Base-by-base conservation (phyloP, 2,329 filamentous ascomycete species). In the Colletotrichum sp. region DNA sequence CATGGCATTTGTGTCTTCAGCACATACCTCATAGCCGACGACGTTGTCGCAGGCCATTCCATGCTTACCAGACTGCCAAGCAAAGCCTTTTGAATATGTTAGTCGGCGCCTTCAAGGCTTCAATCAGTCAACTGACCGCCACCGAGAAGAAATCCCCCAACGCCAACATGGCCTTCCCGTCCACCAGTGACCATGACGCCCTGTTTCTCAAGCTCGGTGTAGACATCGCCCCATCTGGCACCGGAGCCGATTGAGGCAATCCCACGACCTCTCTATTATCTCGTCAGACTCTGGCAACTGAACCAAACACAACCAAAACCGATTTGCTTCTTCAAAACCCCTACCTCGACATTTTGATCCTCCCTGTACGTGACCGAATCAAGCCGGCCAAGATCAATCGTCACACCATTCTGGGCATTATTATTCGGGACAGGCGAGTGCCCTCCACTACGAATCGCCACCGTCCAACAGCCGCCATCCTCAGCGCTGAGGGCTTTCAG, bases 41-140 rank as follows among this genome's bases (percentile, higher is more conserved):
- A 88, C 82, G 44, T 83, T 87, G 77, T 89, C 88, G 68, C 84
- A 86, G 9, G 81, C 84, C 48, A 85, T 85, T 0, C 70, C 72
- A 5, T 55, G 15, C 1, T 66, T 18, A 5, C 72, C 72, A 48
- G 72, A 75, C 9, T 71, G 64, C 66, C 78, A 79, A n/a, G 80
- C 77, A 34, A 75, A 79, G 4, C 81, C 80, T 70, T n/a, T 18
- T 1, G n/a, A 18, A 48, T 0, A 2, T 30, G 36, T 70, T 2
- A 70, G 55, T 4, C 15, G 1, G 15, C 9, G 24, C 1, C 1
- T 5, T 1, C 8, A 10, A 10, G 16, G 8, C 2, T 52, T 24
- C 12, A 13, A 22, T 2, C 3, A 24, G 8, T 1, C 0, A 12
- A 57, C 44, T 63, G 3, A 62, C 72, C 69, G 8, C 77, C 79